Conservation (phyloP, 768 basidiomycete species). For the Russula abietina region DNA sequence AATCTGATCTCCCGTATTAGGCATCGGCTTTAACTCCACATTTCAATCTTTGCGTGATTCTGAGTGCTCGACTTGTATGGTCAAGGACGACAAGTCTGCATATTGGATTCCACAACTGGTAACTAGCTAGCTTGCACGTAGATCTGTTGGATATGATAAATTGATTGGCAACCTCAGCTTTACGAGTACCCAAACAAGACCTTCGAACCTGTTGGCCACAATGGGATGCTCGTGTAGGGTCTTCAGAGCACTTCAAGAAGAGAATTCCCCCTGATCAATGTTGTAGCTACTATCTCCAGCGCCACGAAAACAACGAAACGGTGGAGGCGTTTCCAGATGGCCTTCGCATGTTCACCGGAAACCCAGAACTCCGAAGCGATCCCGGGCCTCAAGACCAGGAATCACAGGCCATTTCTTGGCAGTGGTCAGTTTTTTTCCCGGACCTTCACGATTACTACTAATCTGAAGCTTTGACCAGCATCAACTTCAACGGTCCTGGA, state of each 20-base stretch:
- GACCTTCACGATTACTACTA: not conserved
- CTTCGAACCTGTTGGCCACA: constrained; percentile 11
- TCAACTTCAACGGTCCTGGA: constrained; percentile 3
- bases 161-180: constrained; percentile 10
- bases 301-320: not conserved
- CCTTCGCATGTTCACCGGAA: constrained; percentile 28
- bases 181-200: constrained; percentile 8
- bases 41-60: constrained; percentile 14
- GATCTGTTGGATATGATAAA: not conserved
- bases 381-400: constrained; percentile 14
- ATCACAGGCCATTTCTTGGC: constrained; percentile 26
- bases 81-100: constrained; percentile 21
- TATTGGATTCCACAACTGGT: constrained; percentile 22
- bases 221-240: constrained; percentile 22
- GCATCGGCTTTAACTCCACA: constrained; percentile 12
- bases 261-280: not conserved
- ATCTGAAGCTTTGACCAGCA: not conserved
- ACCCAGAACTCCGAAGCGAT: constrained; percentile 29
- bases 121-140: not conserved
- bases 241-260: not conserved
- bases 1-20: constrained; percentile 1
- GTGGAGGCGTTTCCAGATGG: constrained; percentile 26
- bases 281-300: constrained; percentile 23
- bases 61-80: constrained; percentile 20
- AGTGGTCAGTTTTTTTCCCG: constrained; percentile 24